Percentiles rank a stretch among this genome's conserved stretches.
These are phyloP conservation scores for Neoboletus magnificus DNA, from an alignment of 768 basidiomycete genomes.

Conservation along the genomic window DNA sequence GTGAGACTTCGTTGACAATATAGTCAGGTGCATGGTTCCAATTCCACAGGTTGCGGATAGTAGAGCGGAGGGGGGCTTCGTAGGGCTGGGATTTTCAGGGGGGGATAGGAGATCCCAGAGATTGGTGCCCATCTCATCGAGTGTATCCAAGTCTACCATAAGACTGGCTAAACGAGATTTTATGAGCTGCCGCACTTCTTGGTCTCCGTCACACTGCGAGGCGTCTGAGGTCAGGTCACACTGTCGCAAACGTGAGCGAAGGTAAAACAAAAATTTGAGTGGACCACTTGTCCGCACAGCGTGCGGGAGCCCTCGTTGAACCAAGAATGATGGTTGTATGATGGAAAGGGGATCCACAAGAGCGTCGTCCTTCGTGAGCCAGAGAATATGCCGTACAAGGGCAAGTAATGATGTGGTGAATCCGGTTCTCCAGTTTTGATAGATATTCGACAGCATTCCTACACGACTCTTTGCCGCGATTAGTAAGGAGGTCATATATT, in stretches of 20 bases:
- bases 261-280: conserved; percentile 77
- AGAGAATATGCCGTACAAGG: conserved; percentile 49
- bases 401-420: conserved; percentile 32
- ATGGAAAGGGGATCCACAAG: conserved; percentile 76
- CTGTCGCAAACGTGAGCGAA: conserved; percentile 52
- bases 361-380: conserved; percentile 45
- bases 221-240: conserved; percentile 35
- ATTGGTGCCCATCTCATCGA: conserved; percentile 24
- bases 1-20: conserved; percentile 23
- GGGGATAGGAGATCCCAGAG: conserved; percentile 25
- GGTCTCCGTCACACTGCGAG: conserved; percentile 16
- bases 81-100: conserved; percentile 4
- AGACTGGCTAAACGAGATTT: conserved; percentile 36
- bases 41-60: conserved; percentile 17
- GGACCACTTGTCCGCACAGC: conserved; percentile 61
- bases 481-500: conserved; percentile 20
- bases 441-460: conserved; percentile 13
- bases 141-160: conserved; percentile 44
- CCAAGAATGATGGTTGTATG: conserved; percentile 79
- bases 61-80: conserved; percentile 4
- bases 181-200: conserved; percentile 36
- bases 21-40: conserved; percentile 15
- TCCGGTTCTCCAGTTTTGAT: conserved; percentile 31
- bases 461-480: conserved; percentile 10
- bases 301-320: conserved; percentile 71